Evolutionary conservation across 208 protist species (phyloP).

Genomic region (Leishmania mexicana): DNA sequence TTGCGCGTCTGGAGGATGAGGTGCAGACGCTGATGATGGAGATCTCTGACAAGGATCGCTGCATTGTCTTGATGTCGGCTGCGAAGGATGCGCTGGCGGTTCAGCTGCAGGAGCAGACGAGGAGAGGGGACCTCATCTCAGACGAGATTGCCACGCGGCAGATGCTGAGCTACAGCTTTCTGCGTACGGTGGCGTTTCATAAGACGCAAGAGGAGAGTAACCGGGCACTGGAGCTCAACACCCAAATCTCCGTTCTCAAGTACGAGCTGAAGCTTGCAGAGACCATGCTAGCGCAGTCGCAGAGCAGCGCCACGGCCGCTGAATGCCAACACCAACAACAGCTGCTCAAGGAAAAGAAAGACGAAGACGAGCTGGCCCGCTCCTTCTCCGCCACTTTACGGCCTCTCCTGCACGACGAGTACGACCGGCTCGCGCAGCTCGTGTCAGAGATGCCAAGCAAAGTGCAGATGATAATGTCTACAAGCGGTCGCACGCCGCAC

Average conservation of each 20-base stretch:
- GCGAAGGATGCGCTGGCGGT: slow-evolving; percentile 15
- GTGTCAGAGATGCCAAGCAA: slow-evolving; percentile 37
- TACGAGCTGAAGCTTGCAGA: slow-evolving; percentile 30
- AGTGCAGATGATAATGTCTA: slow-evolving; percentile 11
- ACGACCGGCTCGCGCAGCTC: slow-evolving; percentile 29
- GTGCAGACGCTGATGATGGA: slow-evolving; percentile 35
- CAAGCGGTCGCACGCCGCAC: background rate
- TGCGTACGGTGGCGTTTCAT: slow-evolving; percentile 11
- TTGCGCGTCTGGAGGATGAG: slow-evolving; percentile 37
- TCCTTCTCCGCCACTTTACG: slow-evolving; percentile 17
- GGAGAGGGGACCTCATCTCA: background rate
- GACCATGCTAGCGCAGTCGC: slow-evolving; percentile 15
- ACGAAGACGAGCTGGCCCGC: slow-evolving; percentile 19
- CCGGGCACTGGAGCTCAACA: slow-evolving; percentile 26
- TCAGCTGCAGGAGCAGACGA: slow-evolving; percentile 18
- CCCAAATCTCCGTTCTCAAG: slow-evolving; percentile 15
- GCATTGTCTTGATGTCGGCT: slow-evolving; percentile 1
- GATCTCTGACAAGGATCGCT: slow-evolving; percentile 7
- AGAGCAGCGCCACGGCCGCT: background rate
- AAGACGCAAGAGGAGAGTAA: slow-evolving; percentile 11
- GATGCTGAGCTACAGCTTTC: slow-evolving; percentile 7
- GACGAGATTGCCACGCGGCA: slow-evolving; percentile 14
- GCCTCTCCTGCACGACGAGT: slow-evolving; percentile 31
- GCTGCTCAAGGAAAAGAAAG: slow-evolving; percentile 13
- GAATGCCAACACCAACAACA: slow-evolving; percentile 6